phyloP scores from a whole-genome alignment of 2,329 filamentous ascomycete species.

The Hyphodiscus sp. region DNA sequence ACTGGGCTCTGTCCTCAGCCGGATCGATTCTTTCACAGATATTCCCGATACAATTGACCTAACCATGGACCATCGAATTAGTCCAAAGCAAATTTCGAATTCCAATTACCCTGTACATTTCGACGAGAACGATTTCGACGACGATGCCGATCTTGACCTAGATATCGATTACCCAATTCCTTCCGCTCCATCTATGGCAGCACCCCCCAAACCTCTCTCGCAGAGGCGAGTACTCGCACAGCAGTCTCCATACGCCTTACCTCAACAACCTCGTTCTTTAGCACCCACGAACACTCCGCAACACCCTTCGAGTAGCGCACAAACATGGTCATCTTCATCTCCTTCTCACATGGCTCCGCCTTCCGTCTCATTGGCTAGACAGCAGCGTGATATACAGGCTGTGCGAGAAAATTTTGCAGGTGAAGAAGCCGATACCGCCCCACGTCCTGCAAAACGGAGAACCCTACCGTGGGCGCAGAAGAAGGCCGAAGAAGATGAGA shows the following conservation, averaged over 20 bases:
- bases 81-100: conserved; percentile 18
- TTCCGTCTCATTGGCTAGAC: conserved; percentile 12
- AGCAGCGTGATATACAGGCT: conserved; percentile 8
- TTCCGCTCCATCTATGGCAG: conserved; percentile 15
- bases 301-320: conserved; percentile 25
- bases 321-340: conserved; percentile 39
- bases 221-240: not conserved
- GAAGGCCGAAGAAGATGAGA: conserved; percentile 28
- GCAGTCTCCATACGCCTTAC: conserved; percentile 13
- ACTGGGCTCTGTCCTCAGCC: conserved; percentile 37
- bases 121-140: conserved; percentile 78
- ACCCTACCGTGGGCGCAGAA: conserved; percentile 27
- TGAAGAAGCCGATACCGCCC: conserved; percentile 14
- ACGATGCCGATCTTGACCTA: conserved; percentile 70
- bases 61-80: conserved; percentile 25
- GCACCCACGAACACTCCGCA: conserved; percentile 5
- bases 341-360: conserved; percentile 36
- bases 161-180: conserved; percentile 45
- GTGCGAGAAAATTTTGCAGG: not conserved
- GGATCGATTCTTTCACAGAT: conserved; percentile 44
- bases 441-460: conserved; percentile 33
- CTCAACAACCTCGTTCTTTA: not conserved
- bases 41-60: conserved; percentile 33
- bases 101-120: conserved; percentile 43
- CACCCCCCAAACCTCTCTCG: conserved; percentile 41